Evolutionary conservation across 345 rosid species (phyloP).

Genomic region (Psidium guajava): DNA sequence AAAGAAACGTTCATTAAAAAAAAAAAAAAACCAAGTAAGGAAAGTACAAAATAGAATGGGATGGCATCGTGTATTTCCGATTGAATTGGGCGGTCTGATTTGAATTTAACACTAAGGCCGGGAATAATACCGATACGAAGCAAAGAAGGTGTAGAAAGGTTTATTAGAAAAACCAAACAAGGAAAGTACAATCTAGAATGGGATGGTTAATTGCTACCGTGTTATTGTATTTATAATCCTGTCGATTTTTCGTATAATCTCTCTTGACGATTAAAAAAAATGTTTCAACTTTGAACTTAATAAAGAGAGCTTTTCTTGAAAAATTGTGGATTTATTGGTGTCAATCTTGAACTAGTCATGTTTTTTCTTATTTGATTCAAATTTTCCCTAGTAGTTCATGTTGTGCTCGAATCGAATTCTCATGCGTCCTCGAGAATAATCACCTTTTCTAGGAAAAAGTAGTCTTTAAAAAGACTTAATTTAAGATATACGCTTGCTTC

Average conservation of each 20-base stretch:
- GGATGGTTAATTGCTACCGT: background rate
- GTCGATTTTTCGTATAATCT: background rate
- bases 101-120: background rate
- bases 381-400: background rate
- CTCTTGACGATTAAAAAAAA: background rate
- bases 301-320: background rate
- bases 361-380: background rate
- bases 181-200: background rate
- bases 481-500: no score
- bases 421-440: background rate
- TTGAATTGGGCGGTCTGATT: background rate
- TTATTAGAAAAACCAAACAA: background rate
- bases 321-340: background rate
- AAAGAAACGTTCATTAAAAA: background rate
- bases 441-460: background rate
- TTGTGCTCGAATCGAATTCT: background rate
- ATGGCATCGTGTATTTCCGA: background rate
- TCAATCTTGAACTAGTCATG: background rate
- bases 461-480: no score
- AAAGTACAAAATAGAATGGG: background rate
- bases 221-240: background rate
- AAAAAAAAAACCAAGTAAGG: background rate
- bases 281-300: background rate
- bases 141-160: background rate
- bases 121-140: background rate